Conservation (phyloP, 306 rosid genomes). For the Leucaena leucocephala region DNA sequence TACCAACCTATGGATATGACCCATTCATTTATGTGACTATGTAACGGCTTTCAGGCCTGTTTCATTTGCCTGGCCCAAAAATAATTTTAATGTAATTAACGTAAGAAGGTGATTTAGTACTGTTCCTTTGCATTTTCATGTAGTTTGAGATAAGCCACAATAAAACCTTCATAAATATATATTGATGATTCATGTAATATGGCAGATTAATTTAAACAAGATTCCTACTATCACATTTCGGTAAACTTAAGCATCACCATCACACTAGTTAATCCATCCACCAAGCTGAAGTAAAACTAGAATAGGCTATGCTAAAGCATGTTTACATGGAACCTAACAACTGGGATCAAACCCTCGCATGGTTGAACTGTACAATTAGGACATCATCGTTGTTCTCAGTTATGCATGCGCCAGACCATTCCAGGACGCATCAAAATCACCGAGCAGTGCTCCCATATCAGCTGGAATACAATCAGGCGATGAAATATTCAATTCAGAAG, state of each 20-base stretch:
- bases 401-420: slow-evolving; percentile 42
- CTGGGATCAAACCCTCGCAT: too few species aligned
- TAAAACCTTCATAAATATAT: not conserved
- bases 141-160: not conserved
- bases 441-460: slow-evolving; percentile 38
- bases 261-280: slow-evolving; percentile 1
- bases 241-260: not conserved
- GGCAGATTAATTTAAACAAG: not conserved
- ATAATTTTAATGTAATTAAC: not conserved
- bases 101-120: not conserved
- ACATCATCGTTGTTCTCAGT: slow-evolving; percentile 12
- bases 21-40: not conserved
- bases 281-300: not conserved
- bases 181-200: not conserved
- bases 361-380: slow-evolving; percentile 30
- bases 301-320: not conserved
- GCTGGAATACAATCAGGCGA: slow-evolving; percentile 39
- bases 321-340: not conserved
- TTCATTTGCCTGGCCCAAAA: not conserved
- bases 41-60: not conserved
- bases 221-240: not conserved
- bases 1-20: not conserved
- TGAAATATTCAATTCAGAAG: slow-evolving; percentile 36
- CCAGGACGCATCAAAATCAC: slow-evolving; percentile 54
- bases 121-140: not conserved